Percentiles rank a stretch among this genome's conserved stretches.
phyloP scores from a whole-genome alignment of 495 filamentous ascomycete species.

The Rhypophila decipiens region DNA sequence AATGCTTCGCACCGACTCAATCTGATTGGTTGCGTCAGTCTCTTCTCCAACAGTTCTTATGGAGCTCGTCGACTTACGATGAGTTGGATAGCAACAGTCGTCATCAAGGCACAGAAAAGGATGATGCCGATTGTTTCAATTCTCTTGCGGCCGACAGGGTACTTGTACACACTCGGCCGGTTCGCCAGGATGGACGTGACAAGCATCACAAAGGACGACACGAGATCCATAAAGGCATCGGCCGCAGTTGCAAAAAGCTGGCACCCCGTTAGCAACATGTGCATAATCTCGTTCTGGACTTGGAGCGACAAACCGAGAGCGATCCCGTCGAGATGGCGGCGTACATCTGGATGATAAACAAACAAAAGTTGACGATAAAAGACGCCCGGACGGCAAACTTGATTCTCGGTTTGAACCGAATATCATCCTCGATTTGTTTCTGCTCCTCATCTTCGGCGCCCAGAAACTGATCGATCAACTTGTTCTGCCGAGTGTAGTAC shows the following conservation, averaged over 20 bases:
- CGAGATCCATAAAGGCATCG: conserved; percentile 56
- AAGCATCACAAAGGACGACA: conserved; percentile 51
- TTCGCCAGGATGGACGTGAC: conserved; percentile 45
- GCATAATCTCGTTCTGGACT: neutral
- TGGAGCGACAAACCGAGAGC: conserved; percentile 31
- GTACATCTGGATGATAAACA: conserved; percentile 54
- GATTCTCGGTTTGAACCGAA: conserved; percentile 42
- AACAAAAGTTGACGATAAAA: conserved; percentile 46
- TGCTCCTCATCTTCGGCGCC: conserved; percentile 46
- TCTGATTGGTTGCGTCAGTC: too few relatives aligned
- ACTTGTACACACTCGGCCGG: conserved; percentile 50
- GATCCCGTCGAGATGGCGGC: conserved; percentile 52
- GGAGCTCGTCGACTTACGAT: conserved; percentile 37
- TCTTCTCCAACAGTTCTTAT: too few relatives aligned
- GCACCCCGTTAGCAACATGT: conserved; percentile 8
- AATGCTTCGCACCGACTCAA: conserved; percentile 44
- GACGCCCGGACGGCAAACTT: conserved; percentile 51
- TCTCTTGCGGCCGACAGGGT: conserved; percentile 48
- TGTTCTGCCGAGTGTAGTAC: conserved; percentile 50
- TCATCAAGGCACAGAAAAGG: conserved; percentile 54
- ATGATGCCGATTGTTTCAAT: conserved; percentile 54
- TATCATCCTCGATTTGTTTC: neutral
- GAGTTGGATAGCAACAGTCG: conserved; percentile 48
- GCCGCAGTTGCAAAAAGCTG: conserved; percentile 52
- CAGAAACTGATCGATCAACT: conserved; percentile 50